Evolutionary conservation across 2,329 filamentous ascomycete genomes (phyloP), one percentile per base, ranked within the genome.

Genomic region (Diaporthe citri): DNA sequence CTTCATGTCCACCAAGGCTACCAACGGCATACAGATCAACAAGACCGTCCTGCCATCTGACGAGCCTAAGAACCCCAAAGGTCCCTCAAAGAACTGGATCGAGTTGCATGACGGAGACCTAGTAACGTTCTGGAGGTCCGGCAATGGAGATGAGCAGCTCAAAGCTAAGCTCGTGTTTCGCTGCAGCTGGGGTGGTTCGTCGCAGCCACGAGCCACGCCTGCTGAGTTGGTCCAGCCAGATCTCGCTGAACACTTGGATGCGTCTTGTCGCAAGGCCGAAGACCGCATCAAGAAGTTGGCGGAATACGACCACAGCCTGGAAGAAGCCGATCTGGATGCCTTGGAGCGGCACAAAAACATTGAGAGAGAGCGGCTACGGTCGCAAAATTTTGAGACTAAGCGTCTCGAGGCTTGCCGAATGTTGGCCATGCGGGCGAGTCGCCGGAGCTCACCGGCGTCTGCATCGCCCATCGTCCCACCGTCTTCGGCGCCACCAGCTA

Each of bases 1-100:
- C 76, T 93, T 91, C 81, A 92, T 98, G 69, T 93, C 93, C 1
- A 97, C 95, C 4, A 95, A 95, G 79, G 93, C 94, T 5, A 93
- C 92, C 9, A 87, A 88, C 39, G 94, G 95, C 28, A 94, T 98
- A 76, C 89, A 87, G 78, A 88, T 98, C 80, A 98, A 98, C 79
- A 92, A 90, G 39, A 88, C 90, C n/a, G 86, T 87, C 55, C 84
- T 98, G 34, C 85, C 83, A 2, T 90, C 91, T 2, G 85, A 90
- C 52, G 87, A 91, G 51, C 81, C 86, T 12, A 88, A 88, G 75
- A 87, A 90, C 74, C 87, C 88, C 3, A 84, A 86, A 36, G 86
- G 88, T 0, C 85, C 91, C 1, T 94, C 90, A 62, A 83, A 82
- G 41, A 84, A 88, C 80, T 93, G 91, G 91, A 91, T 93, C 36